Percentiles rank a stretch among this genome's conserved stretches.
Evolutionary conservation across 805 yeast species (phyloP).

Genomic region (Candida piceae): DNA sequence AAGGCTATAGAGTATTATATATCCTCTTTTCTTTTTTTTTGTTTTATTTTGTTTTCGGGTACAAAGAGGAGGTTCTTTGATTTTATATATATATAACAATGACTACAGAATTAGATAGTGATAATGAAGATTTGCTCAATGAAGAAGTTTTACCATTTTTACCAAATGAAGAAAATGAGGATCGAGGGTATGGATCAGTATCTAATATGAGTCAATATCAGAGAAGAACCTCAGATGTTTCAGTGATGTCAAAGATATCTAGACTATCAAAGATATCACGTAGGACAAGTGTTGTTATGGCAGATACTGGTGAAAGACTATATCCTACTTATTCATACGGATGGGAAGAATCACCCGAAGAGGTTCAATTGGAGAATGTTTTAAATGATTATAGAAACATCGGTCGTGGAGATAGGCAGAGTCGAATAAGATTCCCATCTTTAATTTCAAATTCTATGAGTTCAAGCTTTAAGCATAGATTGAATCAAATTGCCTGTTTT

Average conservation of each 20-base stretch:
- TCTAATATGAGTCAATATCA: neutral
- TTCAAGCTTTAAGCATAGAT: too few species aligned
- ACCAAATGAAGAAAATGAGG: neutral
- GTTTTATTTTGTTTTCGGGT: too few species aligned
- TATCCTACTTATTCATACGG: constrained; percentile 24
- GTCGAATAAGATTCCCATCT: too few species aligned
- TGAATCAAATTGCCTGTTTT: neutral
- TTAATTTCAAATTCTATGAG: too few species aligned
- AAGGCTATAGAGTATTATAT: too few species aligned
- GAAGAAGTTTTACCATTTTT: neutral
- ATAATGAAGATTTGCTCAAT: neutral
- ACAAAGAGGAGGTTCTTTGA: too few species aligned
- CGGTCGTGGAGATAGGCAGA: neutral
- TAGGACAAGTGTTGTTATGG: constrained; percentile 37
- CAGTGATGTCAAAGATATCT: constrained; percentile 8
- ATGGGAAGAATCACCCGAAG: constrained; percentile 24
- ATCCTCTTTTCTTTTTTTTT: too few species aligned
- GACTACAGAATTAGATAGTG: neutral
- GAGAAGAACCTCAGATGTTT: neutral
- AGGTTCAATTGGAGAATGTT: constrained; percentile 12
- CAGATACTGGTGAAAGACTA: constrained; percentile 38
- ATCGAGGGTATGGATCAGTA: neutral
- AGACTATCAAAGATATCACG: constrained; percentile 10
- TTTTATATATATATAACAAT: too few species aligned
- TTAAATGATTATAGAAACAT: constrained; percentile 1